Percentiles rank a stretch among this genome's conserved stretches.
These are phyloP conservation scores for Kuraishia piskuri DNA, from an alignment of 805 yeast species.

Conservation along the genomic window DNA sequence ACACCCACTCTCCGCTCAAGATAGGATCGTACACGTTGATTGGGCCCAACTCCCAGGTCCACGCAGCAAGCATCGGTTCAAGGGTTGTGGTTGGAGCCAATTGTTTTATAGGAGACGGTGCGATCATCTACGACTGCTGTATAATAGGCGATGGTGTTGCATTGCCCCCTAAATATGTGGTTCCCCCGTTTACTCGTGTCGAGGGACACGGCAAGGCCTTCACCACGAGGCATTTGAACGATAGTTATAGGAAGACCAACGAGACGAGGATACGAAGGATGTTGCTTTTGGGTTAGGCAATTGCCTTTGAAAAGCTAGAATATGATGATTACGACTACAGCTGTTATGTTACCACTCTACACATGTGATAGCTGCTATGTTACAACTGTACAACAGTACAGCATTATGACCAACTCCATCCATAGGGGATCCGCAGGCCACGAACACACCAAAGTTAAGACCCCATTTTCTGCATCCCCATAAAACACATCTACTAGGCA, in stretches of 20 bases:
- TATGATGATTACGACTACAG: not conserved
- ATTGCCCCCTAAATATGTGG: constrained; percentile 31
- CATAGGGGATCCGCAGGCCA: no score
- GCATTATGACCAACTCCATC: no score
- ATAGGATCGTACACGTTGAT: constrained; percentile 41
- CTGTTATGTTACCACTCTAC: not conserved
- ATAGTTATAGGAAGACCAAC: not conserved
- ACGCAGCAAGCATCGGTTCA: constrained; percentile 35
- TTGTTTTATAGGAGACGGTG: constrained; percentile 27
- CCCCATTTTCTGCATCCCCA: no score
- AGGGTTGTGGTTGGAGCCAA: constrained; percentile 37
- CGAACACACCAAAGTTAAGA: no score
- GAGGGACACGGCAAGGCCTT: not conserved
- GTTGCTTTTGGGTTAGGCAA: not conserved
- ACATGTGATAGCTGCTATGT: not conserved
- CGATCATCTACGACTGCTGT: constrained; percentile 44
- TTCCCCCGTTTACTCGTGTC: constrained; percentile 47
- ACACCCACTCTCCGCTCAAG: constrained; percentile 19
- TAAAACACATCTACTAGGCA: no score
- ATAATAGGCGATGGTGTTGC: constrained; percentile 30
- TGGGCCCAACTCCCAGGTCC: constrained; percentile 25
- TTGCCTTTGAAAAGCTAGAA: not conserved
- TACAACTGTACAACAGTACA: no score
- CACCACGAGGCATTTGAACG: not conserved
- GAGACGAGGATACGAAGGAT: not conserved